These are phyloP conservation scores for Wickerhamiella infanticola DNA, from an alignment of 1,139 yeast species.

Conservation along the genomic window DNA sequence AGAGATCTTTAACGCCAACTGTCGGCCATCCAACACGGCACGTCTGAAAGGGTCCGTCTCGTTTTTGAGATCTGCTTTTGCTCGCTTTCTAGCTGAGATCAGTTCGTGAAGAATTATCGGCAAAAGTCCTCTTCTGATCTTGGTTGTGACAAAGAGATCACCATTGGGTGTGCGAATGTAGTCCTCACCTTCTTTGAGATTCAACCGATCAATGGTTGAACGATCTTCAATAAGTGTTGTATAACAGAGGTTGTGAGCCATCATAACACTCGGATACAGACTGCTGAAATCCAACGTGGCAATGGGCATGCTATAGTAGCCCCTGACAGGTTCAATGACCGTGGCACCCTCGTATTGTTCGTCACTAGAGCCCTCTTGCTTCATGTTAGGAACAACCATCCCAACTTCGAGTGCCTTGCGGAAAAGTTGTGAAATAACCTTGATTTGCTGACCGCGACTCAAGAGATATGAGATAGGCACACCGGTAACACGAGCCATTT, in stretches of 20 bases:
- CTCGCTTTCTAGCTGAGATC: conserved; percentile 80
- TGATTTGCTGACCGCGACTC: conserved; percentile 92
- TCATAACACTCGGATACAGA: conserved; percentile 95
- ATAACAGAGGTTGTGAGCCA: conserved; percentile 97
- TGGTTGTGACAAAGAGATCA: conserved; percentile 70
- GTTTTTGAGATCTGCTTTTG: conserved; percentile 74
- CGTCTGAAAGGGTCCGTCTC: conserved; percentile 90
- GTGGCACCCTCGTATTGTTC: conserved; percentile 99
- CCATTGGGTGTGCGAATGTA: conserved; percentile 85
- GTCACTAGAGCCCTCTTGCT: conserved; percentile 57
- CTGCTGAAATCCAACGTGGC: conserved; percentile 97
- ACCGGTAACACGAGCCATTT: conserved; percentile 99
- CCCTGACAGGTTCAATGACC: conserved; percentile 90
- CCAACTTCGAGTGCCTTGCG: conserved; percentile 79
- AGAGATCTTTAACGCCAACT: conserved; percentile 85
- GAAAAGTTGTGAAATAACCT: conserved; percentile 87
- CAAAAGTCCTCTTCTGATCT: conserved; percentile 63
- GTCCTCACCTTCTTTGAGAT: conserved; percentile 53
- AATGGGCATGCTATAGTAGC: conserved; percentile 92
- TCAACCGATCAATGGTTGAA: conserved; percentile 49
- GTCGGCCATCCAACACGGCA: conserved; percentile 93
- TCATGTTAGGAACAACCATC: conserved; percentile 81
- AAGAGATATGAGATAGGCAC: conserved; percentile 87
- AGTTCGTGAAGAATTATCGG: conserved; percentile 87
- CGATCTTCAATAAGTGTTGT: conserved; percentile 60